Conservation (phyloP, 352 stramenopile species). For the Phytophthora citricola region DNA sequence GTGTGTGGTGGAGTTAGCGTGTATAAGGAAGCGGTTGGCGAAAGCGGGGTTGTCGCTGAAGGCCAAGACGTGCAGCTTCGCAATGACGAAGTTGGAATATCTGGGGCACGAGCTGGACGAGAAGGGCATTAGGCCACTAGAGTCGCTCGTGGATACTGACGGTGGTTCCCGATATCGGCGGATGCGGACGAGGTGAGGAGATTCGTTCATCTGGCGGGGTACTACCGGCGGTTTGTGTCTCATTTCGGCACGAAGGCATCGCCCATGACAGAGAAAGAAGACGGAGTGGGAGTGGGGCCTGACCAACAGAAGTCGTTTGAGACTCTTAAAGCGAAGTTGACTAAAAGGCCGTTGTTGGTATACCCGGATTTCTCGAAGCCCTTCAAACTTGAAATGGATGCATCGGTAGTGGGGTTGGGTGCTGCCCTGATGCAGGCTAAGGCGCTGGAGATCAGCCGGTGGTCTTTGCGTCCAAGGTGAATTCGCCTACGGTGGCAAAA, state of each 20-base stretch:
- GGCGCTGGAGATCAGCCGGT: conserved; percentile 12
- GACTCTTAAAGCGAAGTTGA: conserved; percentile 10
- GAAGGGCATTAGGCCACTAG: conserved; percentile 13
- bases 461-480: conserved; percentile 31
- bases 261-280: conserved; percentile 29
- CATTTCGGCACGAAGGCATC: conserved; percentile 14
- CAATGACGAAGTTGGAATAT: conserved; percentile 17
- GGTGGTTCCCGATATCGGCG: conserved; percentile 6
- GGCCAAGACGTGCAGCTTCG: conserved; percentile 29
- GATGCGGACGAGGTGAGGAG: conserved; percentile 10
- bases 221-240: conserved; percentile 33
- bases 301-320: conserved; percentile 26
- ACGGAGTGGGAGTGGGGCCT: conserved; percentile 26
- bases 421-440: conserved; percentile 34
- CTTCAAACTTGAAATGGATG: conserved; percentile 36
- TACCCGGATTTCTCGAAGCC: conserved; percentile 39
- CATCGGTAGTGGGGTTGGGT: conserved; percentile 19
- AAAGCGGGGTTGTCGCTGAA: conserved; percentile 6
- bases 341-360: not conserved
- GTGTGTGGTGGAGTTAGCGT: not conserved
- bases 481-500: conserved; percentile 19
- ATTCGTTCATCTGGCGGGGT: conserved; percentile 37
- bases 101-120: conserved; percentile 33
- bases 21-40: not conserved
- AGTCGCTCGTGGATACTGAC: not conserved